Evolutionary conservation across 139 green algal species (phyloP), one percentile per base, ranked within the genome.

Genomic region (Chlorella sp.): DNA sequence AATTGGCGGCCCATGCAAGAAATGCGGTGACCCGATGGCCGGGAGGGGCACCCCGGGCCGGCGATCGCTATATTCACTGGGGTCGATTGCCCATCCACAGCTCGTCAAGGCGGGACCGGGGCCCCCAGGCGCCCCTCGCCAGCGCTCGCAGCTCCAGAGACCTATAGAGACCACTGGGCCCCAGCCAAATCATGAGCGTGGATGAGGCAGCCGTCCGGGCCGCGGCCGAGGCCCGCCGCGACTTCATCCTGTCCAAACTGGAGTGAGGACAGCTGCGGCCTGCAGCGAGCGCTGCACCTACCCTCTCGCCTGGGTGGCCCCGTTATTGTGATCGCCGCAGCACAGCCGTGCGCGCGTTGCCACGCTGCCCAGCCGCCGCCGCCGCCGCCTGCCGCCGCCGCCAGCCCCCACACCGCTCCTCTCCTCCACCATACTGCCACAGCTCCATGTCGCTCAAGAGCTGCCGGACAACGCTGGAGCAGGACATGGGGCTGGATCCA

Each of bases 161-260:
- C 44, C 44, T 51, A 6, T 9, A 51, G 44, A 6, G 9, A 9
- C 44, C 9, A 9, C 44, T 9, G 44, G 7, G 44, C 44, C 9
- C 44, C 44, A 16, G 21, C 34, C 11, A 25, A 23, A 60, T 28
- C 23, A 82, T 72, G 76, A 38, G 36, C 15, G 76, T 82, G 36
- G 76, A 82, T 20, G 82, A 69, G 20, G 41, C 82, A 36, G 47
- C 23, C 13, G 55, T 89, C 41, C n/a, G 57, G 18, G 28, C 47
- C 0, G 86, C 86, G 51, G 63, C 85, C 21, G 60, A 80, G 71
- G 38, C 41, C 1, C 30, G 72, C 9, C 76, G 51, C 30, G 44
- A 70, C 4, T 72, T 78, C 38, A 90, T 90, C 39, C 17, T 90
- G 28, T 13, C 32, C 4, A 90, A 90, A 69, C 55, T 90, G 11